These are phyloP conservation scores for Penicillium fuscoglaucum DNA, from an alignment of 2,329 filamentous ascomycete genomes.

Conservation along the genomic window DNA sequence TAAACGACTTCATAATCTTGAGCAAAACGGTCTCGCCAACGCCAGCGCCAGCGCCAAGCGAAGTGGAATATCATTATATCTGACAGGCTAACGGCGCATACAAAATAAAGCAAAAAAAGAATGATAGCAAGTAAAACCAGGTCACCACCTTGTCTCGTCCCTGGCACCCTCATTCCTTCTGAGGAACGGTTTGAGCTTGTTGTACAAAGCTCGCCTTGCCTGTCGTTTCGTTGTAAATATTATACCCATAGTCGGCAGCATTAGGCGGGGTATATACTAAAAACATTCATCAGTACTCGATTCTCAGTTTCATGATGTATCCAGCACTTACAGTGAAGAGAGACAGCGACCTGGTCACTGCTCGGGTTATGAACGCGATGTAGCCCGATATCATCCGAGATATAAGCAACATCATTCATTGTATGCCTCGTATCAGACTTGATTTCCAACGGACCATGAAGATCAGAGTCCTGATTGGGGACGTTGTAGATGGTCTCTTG, in stretches of 20 bases:
- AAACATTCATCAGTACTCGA: background rate
- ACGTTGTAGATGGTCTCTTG: constrained; percentile 31
- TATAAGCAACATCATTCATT: constrained; percentile 35
- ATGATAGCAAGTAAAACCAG: background rate
- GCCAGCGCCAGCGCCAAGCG: background rate
- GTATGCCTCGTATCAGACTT: constrained; percentile 28
- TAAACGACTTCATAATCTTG: background rate
- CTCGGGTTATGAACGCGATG: constrained; percentile 35
- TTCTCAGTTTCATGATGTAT: too few relatives aligned
- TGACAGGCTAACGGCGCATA: constrained; percentile 3
- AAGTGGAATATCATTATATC: background rate
- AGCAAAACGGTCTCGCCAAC: background rate
- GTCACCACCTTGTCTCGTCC: background rate
- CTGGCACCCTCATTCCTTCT: background rate
- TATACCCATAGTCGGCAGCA: constrained; percentile 36
- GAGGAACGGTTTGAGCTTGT: constrained; percentile 24
- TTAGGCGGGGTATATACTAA: constrained; percentile 37
- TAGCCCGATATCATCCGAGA: constrained; percentile 35
- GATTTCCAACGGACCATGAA: constrained; percentile 23
- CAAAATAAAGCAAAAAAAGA: background rate
- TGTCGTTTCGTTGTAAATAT: constrained; percentile 33
- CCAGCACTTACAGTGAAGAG: constrained; percentile 31
- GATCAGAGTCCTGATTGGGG: constrained; percentile 16
- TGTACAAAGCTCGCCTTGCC: constrained; percentile 31
- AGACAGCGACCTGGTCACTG: constrained; percentile 31